Base-by-base conservation (phyloP, 768 basidiomycete species). In the Kwoniella sp. region DNA sequence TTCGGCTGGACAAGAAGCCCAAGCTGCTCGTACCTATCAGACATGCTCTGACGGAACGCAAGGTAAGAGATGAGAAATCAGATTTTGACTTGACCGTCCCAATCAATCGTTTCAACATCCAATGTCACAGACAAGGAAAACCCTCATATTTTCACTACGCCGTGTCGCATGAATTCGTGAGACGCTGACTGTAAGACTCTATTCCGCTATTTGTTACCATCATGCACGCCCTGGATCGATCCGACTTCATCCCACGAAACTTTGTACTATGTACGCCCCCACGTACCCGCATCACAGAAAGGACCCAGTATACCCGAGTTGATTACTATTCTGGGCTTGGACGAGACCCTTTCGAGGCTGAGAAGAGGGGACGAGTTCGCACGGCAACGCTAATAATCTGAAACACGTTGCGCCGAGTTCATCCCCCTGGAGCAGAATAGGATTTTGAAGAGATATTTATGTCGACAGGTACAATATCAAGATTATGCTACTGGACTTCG, bases 41-140 rank as follows among this genome's bases (percentile, higher is more conserved):
- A 58, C 86, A 90, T 74, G 90, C 89, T 2, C 76, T 96, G 70
- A 93, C 89, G 0, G 93, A 88, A 1, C 86, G 87, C 82, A 92
- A 90, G 86, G 93, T 89, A 61, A n/a, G 84, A 73, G 17, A 55
- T 4, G 22, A 13, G 22, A 20, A 15, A 55, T 4, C 8, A 13
- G 22, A 20, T 13, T 26, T 1, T 29, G n/a, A 25, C 55, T 38
- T n/a, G n/a, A n/a, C n/a, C n/a, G n/a, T n/a, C n/a, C n/a, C n/a
- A n/a, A n/a, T n/a, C n/a, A n/a, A n/a, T n/a, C n/a, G n/a, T n/a
- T n/a, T n/a, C n/a, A n/a, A n/a, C n/a, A n/a, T n/a, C n/a, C n/a
- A n/a, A n/a, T n/a, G n/a, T n/a, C n/a, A n/a, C n/a, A n/a, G n/a
- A n/a, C n/a, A n/a, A n/a, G n/a, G n/a, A n/a, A n/a, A n/a, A n/a